A percentile compares a stretch with the other conserved stretches of the same genome.
Conservation (phyloP, 208 protist species). For the Crithidia thermophila region DNA sequence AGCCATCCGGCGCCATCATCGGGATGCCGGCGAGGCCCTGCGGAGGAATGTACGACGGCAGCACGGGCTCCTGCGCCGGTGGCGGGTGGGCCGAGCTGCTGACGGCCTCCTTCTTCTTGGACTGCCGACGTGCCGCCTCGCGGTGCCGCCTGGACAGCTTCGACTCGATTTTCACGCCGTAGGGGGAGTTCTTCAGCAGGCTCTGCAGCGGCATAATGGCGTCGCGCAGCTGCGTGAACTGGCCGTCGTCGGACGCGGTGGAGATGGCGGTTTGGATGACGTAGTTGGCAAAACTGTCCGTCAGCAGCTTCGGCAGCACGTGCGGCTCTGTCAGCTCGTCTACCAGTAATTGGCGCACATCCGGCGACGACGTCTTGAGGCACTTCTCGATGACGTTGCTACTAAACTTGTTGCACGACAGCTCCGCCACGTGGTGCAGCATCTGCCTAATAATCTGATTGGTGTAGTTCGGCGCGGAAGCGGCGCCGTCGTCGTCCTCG, state of each 20-base stretch:
- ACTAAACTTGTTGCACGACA: constrained; percentile 98
- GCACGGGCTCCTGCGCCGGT: constrained; percentile 32
- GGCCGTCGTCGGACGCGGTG: constrained; percentile 87
- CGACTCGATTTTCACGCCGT: constrained; percentile 96
- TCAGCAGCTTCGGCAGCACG: constrained; percentile 91
- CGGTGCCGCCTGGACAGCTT: constrained; percentile 85
- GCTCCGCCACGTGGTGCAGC: constrained; percentile 88
- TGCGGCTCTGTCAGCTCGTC: constrained; percentile 94
- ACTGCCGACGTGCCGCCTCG: constrained; percentile 53
- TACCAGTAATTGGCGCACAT: constrained; percentile 91
- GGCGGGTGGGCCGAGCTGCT: constrained; percentile 8
- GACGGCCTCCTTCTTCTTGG: constrained; percentile 40
- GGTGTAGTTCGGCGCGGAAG: constrained; percentile 58
- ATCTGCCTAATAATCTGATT: constrained; percentile 92
- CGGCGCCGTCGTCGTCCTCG: constrained; percentile 9
- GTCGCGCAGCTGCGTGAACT: constrained; percentile 94
- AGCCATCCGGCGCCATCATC: constrained; percentile 41
- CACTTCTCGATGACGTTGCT: constrained; percentile 99
- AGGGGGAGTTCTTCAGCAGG: constrained; percentile 96
- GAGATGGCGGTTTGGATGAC: constrained; percentile 97
- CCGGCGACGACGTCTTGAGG: constrained; percentile 86
- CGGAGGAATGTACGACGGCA: constrained; percentile 34
- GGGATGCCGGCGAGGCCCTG: constrained; percentile 38
- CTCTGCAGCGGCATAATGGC: constrained; percentile 94
- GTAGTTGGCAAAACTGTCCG: constrained; percentile 98